Evolutionary conservation across 148 eudicot genomes (phyloP).

Genomic region (Amaranthus hypochondriacus): DNA sequence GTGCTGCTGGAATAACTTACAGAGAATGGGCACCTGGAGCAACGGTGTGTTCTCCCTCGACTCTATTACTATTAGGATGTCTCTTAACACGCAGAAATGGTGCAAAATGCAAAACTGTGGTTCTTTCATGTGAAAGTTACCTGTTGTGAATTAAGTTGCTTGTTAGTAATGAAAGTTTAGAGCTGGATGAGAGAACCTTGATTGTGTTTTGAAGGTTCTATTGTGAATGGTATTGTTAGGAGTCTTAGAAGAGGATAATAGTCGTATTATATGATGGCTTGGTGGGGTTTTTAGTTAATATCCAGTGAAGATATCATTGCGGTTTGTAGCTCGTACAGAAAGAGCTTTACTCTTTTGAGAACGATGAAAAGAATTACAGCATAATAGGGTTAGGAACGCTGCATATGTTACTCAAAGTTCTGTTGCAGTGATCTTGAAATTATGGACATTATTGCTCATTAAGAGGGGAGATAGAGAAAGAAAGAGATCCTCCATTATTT

Average conservation of each 20-base stretch:
- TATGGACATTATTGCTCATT: neutral
- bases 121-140: neutral
- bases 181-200: neutral
- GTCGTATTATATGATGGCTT: too few relatives aligned
- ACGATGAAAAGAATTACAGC: neutral
- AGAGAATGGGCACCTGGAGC: constrained; percentile 99
- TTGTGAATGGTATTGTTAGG: neutral
- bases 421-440: neutral
- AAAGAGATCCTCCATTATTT: too few relatives aligned
- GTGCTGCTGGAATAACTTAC: constrained; percentile 82
- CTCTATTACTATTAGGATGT: neutral
- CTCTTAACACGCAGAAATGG: neutral
- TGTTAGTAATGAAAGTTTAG: neutral
- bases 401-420: neutral
- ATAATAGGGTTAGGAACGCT: neutral
- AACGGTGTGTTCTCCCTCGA: constrained; percentile 48
- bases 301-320: too few relatives aligned
- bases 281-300: too few relatives aligned
- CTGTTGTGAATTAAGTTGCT: neutral
- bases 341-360: neutral
- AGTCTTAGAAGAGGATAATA: neutral
- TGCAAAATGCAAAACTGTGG: neutral
- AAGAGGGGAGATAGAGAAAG: neutral
- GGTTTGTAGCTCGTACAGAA: neutral
- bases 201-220: neutral